Conservation (phyloP, 371 early-diverging fungal genomes). For the Syncephalastrum monosporum region DNA sequence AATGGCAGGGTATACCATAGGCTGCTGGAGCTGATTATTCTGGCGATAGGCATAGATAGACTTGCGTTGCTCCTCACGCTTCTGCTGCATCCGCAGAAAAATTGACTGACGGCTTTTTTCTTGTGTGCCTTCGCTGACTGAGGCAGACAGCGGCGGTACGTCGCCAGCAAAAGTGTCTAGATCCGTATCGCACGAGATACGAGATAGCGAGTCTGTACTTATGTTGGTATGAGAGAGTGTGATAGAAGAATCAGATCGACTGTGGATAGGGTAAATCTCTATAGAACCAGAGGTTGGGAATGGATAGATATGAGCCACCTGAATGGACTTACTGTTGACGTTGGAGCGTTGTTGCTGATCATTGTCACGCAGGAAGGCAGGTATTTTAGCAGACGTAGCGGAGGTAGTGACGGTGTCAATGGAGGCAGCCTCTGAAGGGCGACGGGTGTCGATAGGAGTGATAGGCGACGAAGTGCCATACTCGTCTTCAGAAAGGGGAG, state of each 20-base stretch:
- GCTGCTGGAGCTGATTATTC: constrained; percentile 8
- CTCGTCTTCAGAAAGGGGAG: constrained; percentile 1
- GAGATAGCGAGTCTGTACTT: background rate
- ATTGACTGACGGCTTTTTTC: constrained; percentile 8
- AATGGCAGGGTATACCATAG: constrained; percentile 66
- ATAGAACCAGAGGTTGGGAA: background rate
- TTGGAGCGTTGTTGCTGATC: no score
- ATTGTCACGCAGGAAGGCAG: no score
- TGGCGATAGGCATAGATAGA: constrained; percentile 37
- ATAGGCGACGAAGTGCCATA: background rate
- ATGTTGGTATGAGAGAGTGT: constrained; percentile 1
- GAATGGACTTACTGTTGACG: no score
- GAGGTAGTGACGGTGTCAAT: background rate
- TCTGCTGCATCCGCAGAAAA: constrained; percentile 32
- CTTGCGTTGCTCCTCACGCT: constrained; percentile 31
- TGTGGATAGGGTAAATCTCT: constrained; percentile 9
- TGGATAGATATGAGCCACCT: no score
- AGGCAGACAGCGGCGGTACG: background rate
- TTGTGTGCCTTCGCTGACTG: background rate
- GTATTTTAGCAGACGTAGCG: no score
- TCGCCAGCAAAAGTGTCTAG: constrained; percentile 1
- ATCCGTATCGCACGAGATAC: constrained; percentile 11
- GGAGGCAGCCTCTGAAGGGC: constrained; percentile 3
- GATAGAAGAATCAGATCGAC: constrained; percentile 17
- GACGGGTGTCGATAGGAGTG: background rate